Percentiles rank a stretch among this genome's conserved stretches.
Evolutionary conservation across 345 rosid species (phyloP).

Genomic region (Psidium guajava): DNA sequence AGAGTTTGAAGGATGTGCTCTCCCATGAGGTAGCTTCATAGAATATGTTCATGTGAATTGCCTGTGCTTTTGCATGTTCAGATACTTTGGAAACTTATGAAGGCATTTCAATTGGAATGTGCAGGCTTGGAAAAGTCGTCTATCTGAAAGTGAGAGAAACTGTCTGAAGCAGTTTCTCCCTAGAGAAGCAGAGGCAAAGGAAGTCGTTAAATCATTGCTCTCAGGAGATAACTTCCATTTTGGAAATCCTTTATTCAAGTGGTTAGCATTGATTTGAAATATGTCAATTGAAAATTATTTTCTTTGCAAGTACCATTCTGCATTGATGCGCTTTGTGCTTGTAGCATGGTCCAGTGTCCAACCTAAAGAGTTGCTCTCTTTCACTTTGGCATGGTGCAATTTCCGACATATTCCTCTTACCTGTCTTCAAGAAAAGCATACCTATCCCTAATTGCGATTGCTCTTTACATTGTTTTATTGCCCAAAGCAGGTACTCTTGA

Average conservation of each 20-base stretch:
- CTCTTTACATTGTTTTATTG: not conserved
- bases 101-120: conserved; percentile 1
- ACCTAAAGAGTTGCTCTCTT: not conserved
- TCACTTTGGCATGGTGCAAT: not conserved
- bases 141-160: conserved; percentile 64
- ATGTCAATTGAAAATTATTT: not conserved
- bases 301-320: not conserved
- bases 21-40: conserved; percentile 54
- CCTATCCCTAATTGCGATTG: not conserved
- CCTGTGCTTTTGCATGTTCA: conserved; percentile 1
- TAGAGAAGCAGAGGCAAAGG: conserved; percentile 34
- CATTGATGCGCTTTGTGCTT: not conserved
- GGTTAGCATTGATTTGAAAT: conserved; percentile 36
- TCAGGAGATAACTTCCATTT: conserved; percentile 71
- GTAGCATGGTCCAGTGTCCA: not conserved
- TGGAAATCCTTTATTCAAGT: conserved; percentile 68
- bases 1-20: conserved; percentile 55
- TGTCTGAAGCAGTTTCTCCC: conserved; percentile 79
- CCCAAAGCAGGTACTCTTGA: not conserved
- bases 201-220: conserved; percentile 51
- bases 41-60: not conserved
- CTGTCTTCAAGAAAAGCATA: not conserved
- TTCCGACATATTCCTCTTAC: not conserved
- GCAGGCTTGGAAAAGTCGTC: conserved; percentile 62
- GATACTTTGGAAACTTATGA: not conserved